phyloP scores from a whole-genome alignment of 2,329 filamentous ascomycete species.

The Hymenoscyphus albidus region DNA sequence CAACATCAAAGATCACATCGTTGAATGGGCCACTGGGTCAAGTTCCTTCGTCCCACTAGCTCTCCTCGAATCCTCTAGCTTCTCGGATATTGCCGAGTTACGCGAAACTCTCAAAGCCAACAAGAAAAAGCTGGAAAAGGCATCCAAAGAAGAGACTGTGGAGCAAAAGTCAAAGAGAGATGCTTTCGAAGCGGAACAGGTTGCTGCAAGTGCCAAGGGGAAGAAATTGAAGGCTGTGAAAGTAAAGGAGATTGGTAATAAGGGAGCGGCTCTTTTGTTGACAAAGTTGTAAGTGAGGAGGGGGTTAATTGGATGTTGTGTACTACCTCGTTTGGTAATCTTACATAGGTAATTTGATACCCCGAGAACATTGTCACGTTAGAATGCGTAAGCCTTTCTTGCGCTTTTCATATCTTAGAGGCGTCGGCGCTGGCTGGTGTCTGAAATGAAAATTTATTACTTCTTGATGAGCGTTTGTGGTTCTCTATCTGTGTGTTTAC shows the following conservation, averaged over 20 bases:
- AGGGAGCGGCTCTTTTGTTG: conserved; percentile 57
- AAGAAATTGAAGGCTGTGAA: conserved; percentile 42
- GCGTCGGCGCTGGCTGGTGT: neutral
- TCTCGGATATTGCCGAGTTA: conserved; percentile 63
- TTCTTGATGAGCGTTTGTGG: too few species aligned
- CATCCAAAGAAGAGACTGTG: conserved; percentile 55
- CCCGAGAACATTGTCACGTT: neutral
- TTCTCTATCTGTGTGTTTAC: too few species aligned
- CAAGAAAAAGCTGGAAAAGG: conserved; percentile 66
- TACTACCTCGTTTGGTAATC: neutral
- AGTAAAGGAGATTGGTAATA: conserved; percentile 52
- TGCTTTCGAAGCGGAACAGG: conserved; percentile 42
- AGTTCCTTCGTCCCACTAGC: conserved; percentile 85
- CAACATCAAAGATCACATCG: conserved; percentile 67
- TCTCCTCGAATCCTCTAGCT: conserved; percentile 71
- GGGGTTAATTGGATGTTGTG: neutral
- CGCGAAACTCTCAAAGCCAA: conserved; percentile 68
- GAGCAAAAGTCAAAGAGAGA: conserved; percentile 49
- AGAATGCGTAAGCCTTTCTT: neutral
- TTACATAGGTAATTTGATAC: conserved; percentile 2
- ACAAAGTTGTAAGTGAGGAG: conserved; percentile 44
- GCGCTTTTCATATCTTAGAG: neutral
- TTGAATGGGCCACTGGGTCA: conserved; percentile 81
- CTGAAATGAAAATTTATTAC: neutral
- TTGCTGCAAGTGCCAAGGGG: conserved; percentile 38